A percentile compares a stretch with the other conserved stretches of the same genome.
Evolutionary conservation across 2,329 filamentous ascomycete species (phyloP).

Genomic region (Colletotrichum phormii): DNA sequence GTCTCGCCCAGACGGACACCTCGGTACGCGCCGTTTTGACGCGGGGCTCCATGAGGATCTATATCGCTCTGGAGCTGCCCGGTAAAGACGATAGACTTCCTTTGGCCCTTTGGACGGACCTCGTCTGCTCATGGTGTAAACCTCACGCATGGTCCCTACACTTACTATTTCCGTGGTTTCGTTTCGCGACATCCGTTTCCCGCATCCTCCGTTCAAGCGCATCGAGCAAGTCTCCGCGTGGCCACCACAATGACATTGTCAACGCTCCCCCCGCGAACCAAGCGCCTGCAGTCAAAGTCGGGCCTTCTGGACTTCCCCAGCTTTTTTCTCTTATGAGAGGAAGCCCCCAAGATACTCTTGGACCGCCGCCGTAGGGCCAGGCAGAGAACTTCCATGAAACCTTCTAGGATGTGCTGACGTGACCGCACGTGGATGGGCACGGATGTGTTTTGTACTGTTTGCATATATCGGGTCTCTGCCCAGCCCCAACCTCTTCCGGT

Average conservation of each 20-base stretch:
- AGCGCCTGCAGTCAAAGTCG: neutral
- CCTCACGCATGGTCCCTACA: neutral
- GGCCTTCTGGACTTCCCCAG: slow-evolving; percentile 11
- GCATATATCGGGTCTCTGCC: neutral
- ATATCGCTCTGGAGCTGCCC: neutral
- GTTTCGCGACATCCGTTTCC: slow-evolving; percentile 12
- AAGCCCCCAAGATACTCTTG: neutral
- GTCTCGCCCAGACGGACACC: neutral
- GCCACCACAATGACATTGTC: neutral
- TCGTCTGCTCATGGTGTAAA: neutral
- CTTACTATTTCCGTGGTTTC: neutral
- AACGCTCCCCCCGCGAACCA: neutral
- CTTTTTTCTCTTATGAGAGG: neutral
- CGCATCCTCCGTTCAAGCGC: neutral
- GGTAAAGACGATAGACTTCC: neutral
- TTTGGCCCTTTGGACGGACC: slow-evolving; percentile 15
- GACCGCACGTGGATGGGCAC: slow-evolving; percentile 11
- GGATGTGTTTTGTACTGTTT: neutral
- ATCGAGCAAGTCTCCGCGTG: neutral
- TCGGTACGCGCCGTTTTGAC: neutral
- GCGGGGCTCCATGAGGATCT: slow-evolving; percentile 1
- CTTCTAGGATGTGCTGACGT: neutral
- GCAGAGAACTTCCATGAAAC: neutral
- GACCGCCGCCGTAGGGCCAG: neutral
- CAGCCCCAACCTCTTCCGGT: neutral